Base-by-base conservation (phyloP, 306 rosid species). In the Dicorynia guianensis region DNA sequence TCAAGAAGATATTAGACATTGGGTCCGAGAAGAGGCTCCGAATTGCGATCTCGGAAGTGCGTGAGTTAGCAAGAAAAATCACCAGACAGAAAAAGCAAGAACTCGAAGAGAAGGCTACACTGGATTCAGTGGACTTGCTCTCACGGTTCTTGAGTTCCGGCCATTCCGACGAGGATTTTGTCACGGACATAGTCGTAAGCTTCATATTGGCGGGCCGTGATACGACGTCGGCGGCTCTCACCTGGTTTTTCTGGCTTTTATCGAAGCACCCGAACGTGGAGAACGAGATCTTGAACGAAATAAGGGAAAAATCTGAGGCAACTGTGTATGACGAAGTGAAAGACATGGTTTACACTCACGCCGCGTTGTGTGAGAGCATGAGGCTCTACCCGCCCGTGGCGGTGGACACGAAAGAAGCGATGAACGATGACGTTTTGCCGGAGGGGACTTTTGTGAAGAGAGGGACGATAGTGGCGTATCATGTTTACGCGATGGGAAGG, bases 341-440 rank as follows among this genome's bases (percentile, higher is more conserved):
- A 62, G 84, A 85, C 11, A 77, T 87, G 89, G 62, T 35, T 0
- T 80, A 87, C 57, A 82, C 83, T 2, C 87, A 85, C 34, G 89
- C 91, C 10, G 89, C 92, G 11, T 34, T 85, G 39, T 80, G 87
- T 25, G 87, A 87, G 74, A 85, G 89, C 74, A 87, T 87, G 89
- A 33, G 92, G 77, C 42, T 85, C 5, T 87, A 82, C 63, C 92
- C 89, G 0, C 89, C 85, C 7, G 86, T 75, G 9, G 79, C 86
- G 34, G 6, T 13, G 54, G 89, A 87, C 66, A 3, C 42, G 11
- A 87, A 82, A 19, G 52, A 82, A 39, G 87, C 59, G 0, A 38
- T 5, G 54, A 47, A 5, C n/a, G 84, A 85, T n/a, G 92, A 82
- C 55, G 77, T 82, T 8, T 63, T 85, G 68, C 89, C 87, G 4